Percentiles rank a stretch among this genome's conserved stretches.
Evolutionary conservation across 352 stramenopile species (phyloP).

Genomic region (Phytophthora foliorum): DNA sequence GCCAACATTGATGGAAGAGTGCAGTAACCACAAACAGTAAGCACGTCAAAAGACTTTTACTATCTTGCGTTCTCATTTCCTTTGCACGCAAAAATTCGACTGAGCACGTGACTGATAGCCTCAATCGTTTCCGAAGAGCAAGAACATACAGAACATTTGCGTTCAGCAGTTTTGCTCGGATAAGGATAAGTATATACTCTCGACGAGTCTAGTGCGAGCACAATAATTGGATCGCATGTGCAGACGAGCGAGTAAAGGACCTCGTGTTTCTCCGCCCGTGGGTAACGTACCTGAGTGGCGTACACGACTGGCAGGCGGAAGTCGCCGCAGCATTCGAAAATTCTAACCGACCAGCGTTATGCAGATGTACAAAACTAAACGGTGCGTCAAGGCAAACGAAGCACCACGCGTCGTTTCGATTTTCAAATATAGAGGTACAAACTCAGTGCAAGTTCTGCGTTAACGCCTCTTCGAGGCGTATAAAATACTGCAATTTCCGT

Average conservation of each 20-base stretch:
- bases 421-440: constrained; percentile 10
- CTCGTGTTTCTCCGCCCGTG: constrained; percentile 6
- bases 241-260: neutral
- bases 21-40: constrained; percentile 39
- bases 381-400: constrained; percentile 4
- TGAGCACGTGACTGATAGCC: constrained; percentile 4
- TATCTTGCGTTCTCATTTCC: constrained; percentile 8
- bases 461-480: neutral
- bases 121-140: neutral
- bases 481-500: constrained; percentile 14
- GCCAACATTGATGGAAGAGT: constrained; percentile 35
- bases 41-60: constrained; percentile 13
- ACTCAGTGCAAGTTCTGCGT: neutral
- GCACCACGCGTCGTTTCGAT: constrained; percentile 26
- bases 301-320: constrained; percentile 7
- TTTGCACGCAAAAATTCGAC: constrained; percentile 5
- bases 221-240: neutral
- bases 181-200: constrained; percentile 3
- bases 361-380: neutral
- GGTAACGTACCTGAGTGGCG: constrained; percentile 1
- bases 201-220: neutral
- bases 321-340: constrained; percentile 15
- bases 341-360: constrained; percentile 3
- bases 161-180: neutral
- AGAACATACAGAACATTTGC: neutral